These are phyloP conservation scores for Fragosphaeria purpurea DNA, from an alignment of 2,329 filamentous ascomycete species.

Conservation along the genomic window DNA sequence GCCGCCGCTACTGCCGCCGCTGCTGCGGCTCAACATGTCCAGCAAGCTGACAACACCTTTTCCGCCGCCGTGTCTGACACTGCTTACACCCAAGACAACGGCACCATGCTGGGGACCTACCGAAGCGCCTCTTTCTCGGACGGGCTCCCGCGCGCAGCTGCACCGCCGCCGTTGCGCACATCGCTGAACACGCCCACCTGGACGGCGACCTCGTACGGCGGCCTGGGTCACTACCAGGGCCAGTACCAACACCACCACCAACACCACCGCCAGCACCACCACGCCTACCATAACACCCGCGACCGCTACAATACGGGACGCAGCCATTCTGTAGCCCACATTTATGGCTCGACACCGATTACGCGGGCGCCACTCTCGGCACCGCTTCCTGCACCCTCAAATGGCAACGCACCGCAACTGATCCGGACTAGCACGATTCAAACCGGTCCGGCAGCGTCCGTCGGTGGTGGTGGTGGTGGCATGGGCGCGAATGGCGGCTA, in stretches of 20 bases:
- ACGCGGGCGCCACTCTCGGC: slow-evolving; percentile 37
- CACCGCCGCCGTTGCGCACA: slow-evolving; percentile 24
- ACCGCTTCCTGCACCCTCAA: slow-evolving; percentile 36
- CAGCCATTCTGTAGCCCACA: slow-evolving; percentile 31
- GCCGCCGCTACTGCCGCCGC: slow-evolving; percentile 34
- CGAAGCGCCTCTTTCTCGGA: slow-evolving; percentile 42
- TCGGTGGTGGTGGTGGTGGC: slow-evolving; percentile 14
- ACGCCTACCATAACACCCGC: slow-evolving; percentile 7
- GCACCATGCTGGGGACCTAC: slow-evolving; percentile 47
- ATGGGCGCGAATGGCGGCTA: slow-evolving; percentile 28
- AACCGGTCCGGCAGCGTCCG: slow-evolving; percentile 13
- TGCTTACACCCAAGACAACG: slow-evolving; percentile 29
- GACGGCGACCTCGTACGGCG: slow-evolving; percentile 34
- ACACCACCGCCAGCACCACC: slow-evolving; percentile 1
- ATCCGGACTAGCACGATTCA: slow-evolving; percentile 48
- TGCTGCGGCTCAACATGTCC: slow-evolving; percentile 29
- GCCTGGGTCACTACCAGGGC: not conserved
- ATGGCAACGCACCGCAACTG: slow-evolving; percentile 33
- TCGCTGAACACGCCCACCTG: slow-evolving; percentile 18
- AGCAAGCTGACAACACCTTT: slow-evolving; percentile 25
- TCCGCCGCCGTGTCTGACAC: slow-evolving; percentile 11
- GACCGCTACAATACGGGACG: slow-evolving; percentile 17
- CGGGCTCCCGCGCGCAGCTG: slow-evolving; percentile 29
- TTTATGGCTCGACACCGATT: slow-evolving; percentile 31
- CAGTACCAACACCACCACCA: slow-evolving; percentile 8